These are phyloP conservation scores for Saccharomyces hybrid DNA, from an alignment of 1,139 yeast genomes.

Conservation along the genomic window DNA sequence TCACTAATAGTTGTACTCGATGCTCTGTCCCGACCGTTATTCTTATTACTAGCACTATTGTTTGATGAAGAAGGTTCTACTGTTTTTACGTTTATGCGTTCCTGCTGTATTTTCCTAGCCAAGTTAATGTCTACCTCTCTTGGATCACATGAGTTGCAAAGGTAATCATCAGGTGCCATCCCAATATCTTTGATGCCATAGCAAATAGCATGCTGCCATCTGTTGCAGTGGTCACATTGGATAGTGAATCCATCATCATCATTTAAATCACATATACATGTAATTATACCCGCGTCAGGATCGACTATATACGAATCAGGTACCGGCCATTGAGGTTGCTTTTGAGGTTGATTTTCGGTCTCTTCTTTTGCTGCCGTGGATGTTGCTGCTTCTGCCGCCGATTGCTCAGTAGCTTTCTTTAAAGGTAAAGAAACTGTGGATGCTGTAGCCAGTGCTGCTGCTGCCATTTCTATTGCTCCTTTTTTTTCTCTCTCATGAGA, in stretches of 20 bases:
- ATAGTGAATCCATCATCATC: conserved; percentile 95
- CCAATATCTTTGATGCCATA: conserved; percentile 68
- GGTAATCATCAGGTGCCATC: conserved; percentile 76
- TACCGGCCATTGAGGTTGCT: conserved; percentile 20
- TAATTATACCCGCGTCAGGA: conserved; percentile 77
- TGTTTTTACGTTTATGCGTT: conserved; percentile 28
- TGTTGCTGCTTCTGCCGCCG: not conserved
- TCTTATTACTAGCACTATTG: conserved; percentile 7
- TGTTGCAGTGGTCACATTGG: conserved; percentile 83
- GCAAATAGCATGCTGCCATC: conserved; percentile 94
- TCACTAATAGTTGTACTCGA: conserved; percentile 3
- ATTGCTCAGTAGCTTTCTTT: conserved; percentile 5
- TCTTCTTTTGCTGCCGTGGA: conserved; percentile 13
- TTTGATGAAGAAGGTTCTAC: conserved; percentile 9
- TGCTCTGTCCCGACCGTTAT: conserved; percentile 17
- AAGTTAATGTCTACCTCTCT: conserved; percentile 47
- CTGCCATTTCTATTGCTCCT: conserved; percentile 19
- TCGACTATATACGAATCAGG: conserved; percentile 51
- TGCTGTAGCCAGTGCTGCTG: conserved; percentile 26
- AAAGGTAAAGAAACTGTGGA: conserved; percentile 24
- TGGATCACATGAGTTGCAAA: conserved; percentile 73
- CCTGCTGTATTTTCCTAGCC: conserved; percentile 45
- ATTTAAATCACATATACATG: conserved; percentile 81
- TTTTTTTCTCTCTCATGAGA: conserved; percentile 2
- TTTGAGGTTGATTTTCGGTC: not conserved